Percentiles rank a stretch among this genome's conserved stretches.
These are phyloP conservation scores for Penicillium subrubescens DNA, from an alignment of 495 filamentous ascomycete genomes.

Conservation along the genomic window DNA sequence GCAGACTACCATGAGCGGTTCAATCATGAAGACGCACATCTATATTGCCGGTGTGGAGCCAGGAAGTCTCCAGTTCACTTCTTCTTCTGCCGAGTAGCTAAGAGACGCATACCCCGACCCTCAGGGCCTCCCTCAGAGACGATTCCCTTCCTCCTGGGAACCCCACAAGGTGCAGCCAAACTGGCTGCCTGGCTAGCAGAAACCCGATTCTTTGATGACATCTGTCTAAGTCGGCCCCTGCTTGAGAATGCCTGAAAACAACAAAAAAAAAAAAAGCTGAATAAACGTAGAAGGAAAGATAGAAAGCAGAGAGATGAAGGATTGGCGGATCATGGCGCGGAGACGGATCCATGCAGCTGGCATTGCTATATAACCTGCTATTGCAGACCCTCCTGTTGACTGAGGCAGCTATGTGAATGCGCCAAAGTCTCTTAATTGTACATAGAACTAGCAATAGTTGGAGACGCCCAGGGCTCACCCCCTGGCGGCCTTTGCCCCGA, in stretches of 20 bases:
- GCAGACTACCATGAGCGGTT: no score
- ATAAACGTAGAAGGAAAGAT: background rate
- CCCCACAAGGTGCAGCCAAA: no score
- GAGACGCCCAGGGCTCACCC: conserved; percentile 1
- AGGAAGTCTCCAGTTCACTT: no score
- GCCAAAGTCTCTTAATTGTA: conserved; percentile 4
- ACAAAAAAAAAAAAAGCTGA: background rate
- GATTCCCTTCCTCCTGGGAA: no score
- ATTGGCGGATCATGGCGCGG: background rate
- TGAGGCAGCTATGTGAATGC: conserved; percentile 4
- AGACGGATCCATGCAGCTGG: background rate
- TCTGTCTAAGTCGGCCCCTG: background rate
- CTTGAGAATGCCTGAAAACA: background rate
- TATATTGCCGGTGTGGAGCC: no score
- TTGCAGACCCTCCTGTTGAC: background rate
- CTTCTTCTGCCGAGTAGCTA: no score
- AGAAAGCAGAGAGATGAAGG: background rate
- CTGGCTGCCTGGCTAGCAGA: background rate
- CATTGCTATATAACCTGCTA: background rate
- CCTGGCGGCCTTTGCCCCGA: background rate
- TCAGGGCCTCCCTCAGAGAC: no score
- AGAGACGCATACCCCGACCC: no score
- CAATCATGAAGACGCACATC: no score
- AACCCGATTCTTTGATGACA: background rate
- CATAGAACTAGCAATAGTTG: conserved; percentile 1